These are phyloP conservation scores for Hansenula lynferdii DNA, from an alignment of 1,139 yeast species.

Conservation along the genomic window DNA sequence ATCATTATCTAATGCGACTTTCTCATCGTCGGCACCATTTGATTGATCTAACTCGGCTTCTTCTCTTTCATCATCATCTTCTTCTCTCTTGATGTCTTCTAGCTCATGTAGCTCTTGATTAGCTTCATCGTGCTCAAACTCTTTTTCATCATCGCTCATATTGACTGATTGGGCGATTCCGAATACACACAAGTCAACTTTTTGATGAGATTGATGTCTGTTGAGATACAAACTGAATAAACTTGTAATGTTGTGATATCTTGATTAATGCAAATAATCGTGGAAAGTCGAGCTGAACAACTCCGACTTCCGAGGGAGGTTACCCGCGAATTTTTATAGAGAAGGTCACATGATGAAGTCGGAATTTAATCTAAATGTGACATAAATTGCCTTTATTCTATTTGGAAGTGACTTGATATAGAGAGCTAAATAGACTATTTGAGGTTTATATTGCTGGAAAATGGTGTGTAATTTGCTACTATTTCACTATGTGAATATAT, in stretches of 20 bases:
- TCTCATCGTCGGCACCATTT: conserved; percentile 21
- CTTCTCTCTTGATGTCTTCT: conserved; percentile 25
- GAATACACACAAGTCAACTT: background rate
- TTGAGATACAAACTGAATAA: background rate
- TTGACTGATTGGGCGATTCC: background rate
- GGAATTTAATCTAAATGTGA: no score
- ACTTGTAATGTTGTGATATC: background rate
- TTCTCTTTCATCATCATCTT: conserved; percentile 20
- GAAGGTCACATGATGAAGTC: background rate
- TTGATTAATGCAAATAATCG: background rate
- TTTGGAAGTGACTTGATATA: background rate
- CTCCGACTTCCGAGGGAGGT: background rate
- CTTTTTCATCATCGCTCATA: conserved; percentile 24
- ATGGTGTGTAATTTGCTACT: background rate
- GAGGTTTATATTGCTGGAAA: background rate
- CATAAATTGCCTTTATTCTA: no score
- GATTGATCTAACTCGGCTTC: conserved; percentile 6
- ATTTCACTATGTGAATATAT: no score
- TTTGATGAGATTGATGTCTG: background rate
- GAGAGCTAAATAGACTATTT: no score
- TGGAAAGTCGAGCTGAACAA: background rate
- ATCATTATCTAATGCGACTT: conserved; percentile 25
- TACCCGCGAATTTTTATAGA: background rate
- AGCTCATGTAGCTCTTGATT: conserved; percentile 25
- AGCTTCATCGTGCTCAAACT: conserved; percentile 25